Evolutionary conservation across 176 grass and related monocot species (phyloP), one percentile per base, ranked within the genome.

Genomic region (Dendrocalamus sinicus): DNA sequence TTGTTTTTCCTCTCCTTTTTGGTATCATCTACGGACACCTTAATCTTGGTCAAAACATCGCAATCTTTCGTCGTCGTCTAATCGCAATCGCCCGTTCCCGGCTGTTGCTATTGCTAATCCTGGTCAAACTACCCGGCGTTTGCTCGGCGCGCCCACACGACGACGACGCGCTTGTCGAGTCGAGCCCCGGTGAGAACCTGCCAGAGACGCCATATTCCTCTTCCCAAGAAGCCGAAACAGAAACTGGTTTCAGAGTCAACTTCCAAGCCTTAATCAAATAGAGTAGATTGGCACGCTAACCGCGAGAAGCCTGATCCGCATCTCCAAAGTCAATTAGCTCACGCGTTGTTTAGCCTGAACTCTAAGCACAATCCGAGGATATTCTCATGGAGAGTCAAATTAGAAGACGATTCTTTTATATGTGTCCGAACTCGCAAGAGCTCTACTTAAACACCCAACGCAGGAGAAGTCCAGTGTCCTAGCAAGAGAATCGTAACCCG

Each of bases 401-500:
- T 17, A 20, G 46, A 51, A 30, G 9, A 12, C 67, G 12, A 43
- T 10, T 22, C 4, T 8, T 43, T 12, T 12, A 7, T 4, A 0
- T n/a, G n/a, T 1, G 22, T 59, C 22, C 20, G 8, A 32, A 32
- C 19, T 60, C 57, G n/a, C n/a, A 40, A 14, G 26, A 32, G 32
- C 32, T 55, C 79, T 82, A 59, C 69, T 82, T 82, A 82, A 71
- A 26, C 48, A 41, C 50, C 48, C 9, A 35, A 54, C 52, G 6
- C 15, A 28, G 26, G 26, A 28, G 26, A 28, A 28, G 26, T 28
- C 26, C 26, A 28, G 26, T 1, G 26, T 28, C 26, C 26, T 28
- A 28, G 26, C 26, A 2, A 51, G 50, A 51, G 50, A 51, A 51
- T 51, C 5, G 48, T 51, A 13, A 51, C 48, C 48, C 13, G 48